Percentiles rank a stretch among this genome's conserved stretches.
These are phyloP conservation scores for Cladosporium sp. DNA, from an alignment of 2,329 filamentous ascomycete species.

Conservation along the genomic window DNA sequence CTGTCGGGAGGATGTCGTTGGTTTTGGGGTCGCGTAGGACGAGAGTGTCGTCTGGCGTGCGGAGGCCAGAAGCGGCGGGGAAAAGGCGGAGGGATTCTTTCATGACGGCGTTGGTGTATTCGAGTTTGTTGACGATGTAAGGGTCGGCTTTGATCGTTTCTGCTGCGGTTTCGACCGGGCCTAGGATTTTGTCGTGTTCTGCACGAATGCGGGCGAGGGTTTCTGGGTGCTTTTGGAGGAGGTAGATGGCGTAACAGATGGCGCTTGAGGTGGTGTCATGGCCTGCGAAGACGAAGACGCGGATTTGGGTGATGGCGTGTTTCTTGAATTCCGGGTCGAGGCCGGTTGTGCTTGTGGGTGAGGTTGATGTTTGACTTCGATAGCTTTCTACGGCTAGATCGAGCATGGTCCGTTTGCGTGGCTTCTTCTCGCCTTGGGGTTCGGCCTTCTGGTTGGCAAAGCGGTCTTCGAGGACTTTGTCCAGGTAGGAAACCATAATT, in stretches of 20 bases:
- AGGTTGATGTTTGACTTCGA: slow-evolving; percentile 30
- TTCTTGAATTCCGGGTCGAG: slow-evolving; percentile 38
- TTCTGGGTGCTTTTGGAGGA: slow-evolving; percentile 37
- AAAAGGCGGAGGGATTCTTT: slow-evolving; percentile 56
- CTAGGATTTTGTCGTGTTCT: slow-evolving; percentile 53
- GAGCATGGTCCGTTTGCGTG: slow-evolving; percentile 27
- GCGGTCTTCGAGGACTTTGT: slow-evolving; percentile 36
- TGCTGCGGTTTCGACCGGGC: slow-evolving; percentile 29
- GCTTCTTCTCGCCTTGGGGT: slow-evolving; percentile 6
- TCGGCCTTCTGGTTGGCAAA: slow-evolving; percentile 30
- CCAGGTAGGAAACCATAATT: slow-evolving; percentile 29
- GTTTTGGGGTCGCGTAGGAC: slow-evolving; percentile 44
- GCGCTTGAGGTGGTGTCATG: slow-evolving; percentile 41
- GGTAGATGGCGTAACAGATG: slow-evolving; percentile 39
- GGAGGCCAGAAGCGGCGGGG: slow-evolving; percentile 47
- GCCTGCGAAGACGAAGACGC: slow-evolving; percentile 43
- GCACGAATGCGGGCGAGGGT: slow-evolving; percentile 38
- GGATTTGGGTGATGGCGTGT: slow-evolving; percentile 36
- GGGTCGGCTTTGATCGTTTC: slow-evolving; percentile 45
- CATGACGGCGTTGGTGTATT: slow-evolving; percentile 53
- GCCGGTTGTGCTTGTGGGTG: slow-evolving; percentile 20
- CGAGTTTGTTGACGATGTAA: slow-evolving; percentile 50
- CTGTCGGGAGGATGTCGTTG: slow-evolving; percentile 44
- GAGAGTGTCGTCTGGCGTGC: slow-evolving; percentile 36
- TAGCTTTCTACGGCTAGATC: slow-evolving; percentile 39